phyloP scores from a whole-genome alignment of 1,284 basidiomycete genomes.

The Rhodotorula sp. region DNA sequence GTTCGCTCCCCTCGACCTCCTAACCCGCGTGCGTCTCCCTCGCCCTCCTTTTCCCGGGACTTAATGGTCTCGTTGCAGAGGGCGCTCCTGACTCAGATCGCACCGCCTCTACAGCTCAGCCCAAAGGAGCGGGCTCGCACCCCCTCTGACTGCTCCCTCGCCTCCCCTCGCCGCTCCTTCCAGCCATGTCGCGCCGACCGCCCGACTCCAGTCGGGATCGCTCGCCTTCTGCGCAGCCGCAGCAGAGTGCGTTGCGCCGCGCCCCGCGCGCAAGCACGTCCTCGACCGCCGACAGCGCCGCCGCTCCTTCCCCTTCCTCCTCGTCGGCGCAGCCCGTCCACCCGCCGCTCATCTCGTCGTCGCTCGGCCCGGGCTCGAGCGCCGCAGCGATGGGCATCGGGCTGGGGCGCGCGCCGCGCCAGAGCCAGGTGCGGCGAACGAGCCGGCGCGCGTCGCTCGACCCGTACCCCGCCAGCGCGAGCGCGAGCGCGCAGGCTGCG shows the following conservation, averaged over 20 bases:
- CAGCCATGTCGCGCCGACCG: constrained; percentile 5
- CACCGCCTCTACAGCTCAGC: background rate
- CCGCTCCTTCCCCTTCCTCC: background rate
- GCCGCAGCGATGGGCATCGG: background rate
- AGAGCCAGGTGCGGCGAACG: background rate
- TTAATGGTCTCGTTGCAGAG: too few species aligned
- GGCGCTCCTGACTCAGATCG: too few species aligned
- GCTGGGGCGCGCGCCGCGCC: constrained; percentile 3
- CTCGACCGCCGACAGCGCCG: background rate
- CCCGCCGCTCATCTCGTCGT: background rate
- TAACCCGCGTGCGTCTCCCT: background rate
- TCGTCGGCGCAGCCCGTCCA: background rate
- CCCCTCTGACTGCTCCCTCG: background rate
- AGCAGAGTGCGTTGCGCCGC: background rate
- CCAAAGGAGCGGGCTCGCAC: background rate
- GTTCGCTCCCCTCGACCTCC: background rate
- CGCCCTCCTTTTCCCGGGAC: too few species aligned
- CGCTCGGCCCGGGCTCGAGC: background rate
- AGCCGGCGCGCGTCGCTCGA: constrained; percentile 11
- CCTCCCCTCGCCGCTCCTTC: background rate
- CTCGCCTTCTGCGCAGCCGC: background rate
- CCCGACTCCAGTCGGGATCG: background rate
- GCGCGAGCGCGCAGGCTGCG: background rate
- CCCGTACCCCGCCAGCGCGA: background rate
- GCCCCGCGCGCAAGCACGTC: background rate